Percentiles rank a stretch among this genome's conserved stretches.
phyloP scores from a whole-genome alignment of 495 filamentous ascomycete genomes.

The Xylaria castorea region DNA sequence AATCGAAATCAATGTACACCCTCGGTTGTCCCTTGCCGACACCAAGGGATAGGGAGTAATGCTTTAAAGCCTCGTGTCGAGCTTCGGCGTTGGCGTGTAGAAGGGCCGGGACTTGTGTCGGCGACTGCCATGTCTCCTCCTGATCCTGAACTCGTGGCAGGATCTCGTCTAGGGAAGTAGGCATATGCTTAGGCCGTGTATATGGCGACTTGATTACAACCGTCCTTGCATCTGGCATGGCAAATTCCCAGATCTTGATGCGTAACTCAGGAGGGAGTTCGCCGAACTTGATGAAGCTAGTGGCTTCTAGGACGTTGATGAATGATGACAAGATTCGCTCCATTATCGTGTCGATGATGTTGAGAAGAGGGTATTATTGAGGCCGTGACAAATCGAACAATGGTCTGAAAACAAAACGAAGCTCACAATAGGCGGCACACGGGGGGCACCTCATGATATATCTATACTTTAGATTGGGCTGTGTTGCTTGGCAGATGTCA shows the following conservation, averaged over 20 bases:
- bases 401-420: conserved; percentile 24
- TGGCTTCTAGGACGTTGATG: conserved; percentile 18
- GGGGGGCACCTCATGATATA: conserved; percentile 34
- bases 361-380: conserved; percentile 32
- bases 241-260: conserved; percentile 51
- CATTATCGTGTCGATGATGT: conserved; percentile 34
- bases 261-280: conserved; percentile 55
- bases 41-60: conserved; percentile 44
- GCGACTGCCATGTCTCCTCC: conserved; percentile 38
- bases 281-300: conserved; percentile 48
- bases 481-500: conserved; percentile 28
- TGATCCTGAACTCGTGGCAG: conserved; percentile 24
- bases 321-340: conserved; percentile 30
- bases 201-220: conserved; percentile 38
- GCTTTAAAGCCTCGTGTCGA: conserved; percentile 41
- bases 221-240: conserved; percentile 37
- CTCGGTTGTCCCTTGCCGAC: conserved; percentile 40
- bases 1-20: conserved; percentile 44
- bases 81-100: conserved; percentile 46
- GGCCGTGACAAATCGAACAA: conserved; percentile 33
- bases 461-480: conserved; percentile 20
- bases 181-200: conserved; percentile 22
- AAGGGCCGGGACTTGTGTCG: conserved; percentile 38
- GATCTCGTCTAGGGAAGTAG: conserved; percentile 37
- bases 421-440: background rate